Evolutionary conservation across 1,284 basidiomycete species (phyloP), one percentile per base, ranked within the genome.

Genomic region (Trametes polyzona): DNA sequence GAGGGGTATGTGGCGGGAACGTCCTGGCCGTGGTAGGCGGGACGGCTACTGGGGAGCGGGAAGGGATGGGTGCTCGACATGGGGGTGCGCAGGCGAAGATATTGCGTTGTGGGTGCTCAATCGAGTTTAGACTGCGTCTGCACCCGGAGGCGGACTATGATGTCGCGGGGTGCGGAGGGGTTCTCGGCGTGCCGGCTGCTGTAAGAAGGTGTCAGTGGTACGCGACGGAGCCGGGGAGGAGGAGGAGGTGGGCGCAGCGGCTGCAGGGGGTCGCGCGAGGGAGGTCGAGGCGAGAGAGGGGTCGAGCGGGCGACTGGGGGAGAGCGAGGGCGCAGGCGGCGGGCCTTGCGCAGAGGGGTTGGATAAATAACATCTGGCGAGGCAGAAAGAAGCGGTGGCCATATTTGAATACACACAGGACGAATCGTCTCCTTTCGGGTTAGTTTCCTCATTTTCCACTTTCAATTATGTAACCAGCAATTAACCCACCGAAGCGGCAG

Each of bases 341-440:
- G 36, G 47, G 56, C 23, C 53, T 30, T 19, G 39, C 48, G 55
- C 48, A 37, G 46, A 33, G 46, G 23, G 50, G 52, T 47, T 63
- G 61, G 61, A 63, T 63, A 65, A 65, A 61, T 63, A 65, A 58
- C 56, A 62, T 63, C 55, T 57, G 49, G 60, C 62, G 52, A 52
- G 61, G 53, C 53, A 61, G 58, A 51, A 59, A 57, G 60, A 62
- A 65, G 60, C 60, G 55, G 60, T 47, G 55, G 44, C 61, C 64
- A 63, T 63, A 63, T 59, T 58, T 59, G 64, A 54, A 61, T 56
- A 52, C 59, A 63, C 57, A 51, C 48, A 55, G 43, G 48, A 54
- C 55, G 58, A 63, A 56, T 59, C 55, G 21, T 42, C 58, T 58
- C 55, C 59, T 43, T 62, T 55, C 62, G 57, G 62, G 46, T 53